Base-by-base conservation (phyloP, 2,329 filamentous ascomycete genomes). In the Neonectria faginata region DNA sequence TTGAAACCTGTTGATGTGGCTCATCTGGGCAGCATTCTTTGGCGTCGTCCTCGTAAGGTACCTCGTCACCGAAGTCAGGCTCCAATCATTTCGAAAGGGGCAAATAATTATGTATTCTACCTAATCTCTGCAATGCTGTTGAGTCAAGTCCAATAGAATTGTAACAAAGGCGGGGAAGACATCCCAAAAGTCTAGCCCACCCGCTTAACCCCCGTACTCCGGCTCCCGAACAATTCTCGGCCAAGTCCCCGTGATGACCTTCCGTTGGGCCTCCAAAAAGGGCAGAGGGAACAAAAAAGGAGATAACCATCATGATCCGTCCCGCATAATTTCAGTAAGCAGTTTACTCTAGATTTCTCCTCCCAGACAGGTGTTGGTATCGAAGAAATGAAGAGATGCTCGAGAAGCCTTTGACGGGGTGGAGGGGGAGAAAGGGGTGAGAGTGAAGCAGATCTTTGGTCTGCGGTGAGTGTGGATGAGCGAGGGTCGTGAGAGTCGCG, bases 341-440 rank as follows among this genome's bases (percentile, higher is more conserved):
- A 73, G 67, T 79, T 74, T 78, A 79, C 71, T 79, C 76, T 77
- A 78, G 48, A 57, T 61, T 71, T 68, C 69, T 56, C 56, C 56
- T 58, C 70, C 70, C 66, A 67, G 73, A 73, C 65, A 70, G 69
- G 65, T 73, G 65, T 67, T 79, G 78, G 78, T 80, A 80, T 80
- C 76, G 76, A 78, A 79, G 76, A 74, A 73, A 71, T 70, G 72
- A 70, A 44, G 53, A 66, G 53, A 68, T 65, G 69, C 60, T 70
- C 60, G 57, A 62, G 68, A 64, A 48, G 65, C 62, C 20, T 42
- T 42, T 44, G 42, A 29, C 29, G 48, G 20, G 48, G 29, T 29
- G 33, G 29, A 51, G 42, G 48, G 31, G 7, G 20, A n/a, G n/a
- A 57, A 33, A 39, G 45, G 8, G 18, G 54, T 45, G 53, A 29